Evolutionary conservation across 1,284 basidiomycete genomes (phyloP), one percentile per base, ranked within the genome.

Genomic region (Thecaphora thlaspeos): DNA sequence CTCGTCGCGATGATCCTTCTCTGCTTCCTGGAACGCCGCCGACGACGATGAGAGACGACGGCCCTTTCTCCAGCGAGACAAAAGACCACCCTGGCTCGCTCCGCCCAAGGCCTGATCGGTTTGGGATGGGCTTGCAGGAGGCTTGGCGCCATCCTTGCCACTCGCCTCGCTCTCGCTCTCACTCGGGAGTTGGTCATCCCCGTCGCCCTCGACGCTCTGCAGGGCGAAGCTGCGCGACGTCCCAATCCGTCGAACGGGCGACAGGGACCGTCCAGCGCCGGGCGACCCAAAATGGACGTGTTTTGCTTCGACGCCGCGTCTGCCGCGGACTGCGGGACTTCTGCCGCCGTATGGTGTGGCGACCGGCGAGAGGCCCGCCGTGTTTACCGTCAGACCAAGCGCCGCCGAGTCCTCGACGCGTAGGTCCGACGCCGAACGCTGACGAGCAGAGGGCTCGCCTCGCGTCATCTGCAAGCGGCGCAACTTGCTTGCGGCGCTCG

Each of bases 381-480:
- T 42, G 23, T 51, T 56, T 4, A 64, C 61, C 26, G 51, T 64
- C 21, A 64, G 36, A 2, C 61, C 61, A 5, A 59, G 43, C 14
- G 61, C 61, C 12, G 45, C 43, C 9, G 56, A 53, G 48, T 64
- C 53, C 1, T 53, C 61, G 22, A 59, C 56, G 11, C 51, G 39
- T 1, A 43, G 22, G 2, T 64, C 53, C 18, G 52, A 56, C 1
- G 14, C 46, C 1, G 52, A 46, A 17, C 51, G 44, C 4, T 42
- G 24, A 12, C 60, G 19, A 4, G 43, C 48, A 1, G 56, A 56
- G 3, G 56, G 56, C 30, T 53, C 58, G 11, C 60, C 70, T 4
- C 68, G 36, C 0, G 68, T 65, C 70, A 71, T 71, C 19, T 70
- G 68, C n/a, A 71, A 49, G 39, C 54, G 53, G 17, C 47, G 48